Conservation (phyloP, 2,329 filamentous ascomycete species). For the Pezicula neosporulosa region DNA sequence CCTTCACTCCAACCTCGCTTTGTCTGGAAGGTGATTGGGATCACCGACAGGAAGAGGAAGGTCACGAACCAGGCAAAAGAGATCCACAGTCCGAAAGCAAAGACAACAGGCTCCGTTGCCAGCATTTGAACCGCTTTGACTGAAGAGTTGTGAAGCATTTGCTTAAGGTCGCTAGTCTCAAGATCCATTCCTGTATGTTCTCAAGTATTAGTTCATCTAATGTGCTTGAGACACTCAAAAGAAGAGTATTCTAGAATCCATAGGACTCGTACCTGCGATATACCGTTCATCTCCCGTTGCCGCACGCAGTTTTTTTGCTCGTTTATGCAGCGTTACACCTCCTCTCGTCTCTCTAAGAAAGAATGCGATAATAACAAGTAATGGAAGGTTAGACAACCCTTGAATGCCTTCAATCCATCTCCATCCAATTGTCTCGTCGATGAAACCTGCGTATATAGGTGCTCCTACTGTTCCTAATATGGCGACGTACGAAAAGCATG, state of each 20-base stretch:
- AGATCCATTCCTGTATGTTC: constrained; percentile 38
- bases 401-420: constrained; percentile 89
- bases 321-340: constrained; percentile 72
- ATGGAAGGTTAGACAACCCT: constrained; percentile 60
- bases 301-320: constrained; percentile 63
- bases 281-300: constrained; percentile 57
- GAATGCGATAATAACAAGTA: constrained; percentile 62
- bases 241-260: too few relatives aligned
- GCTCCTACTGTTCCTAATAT: constrained; percentile 71
- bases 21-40: constrained; percentile 74
- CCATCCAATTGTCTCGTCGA: constrained; percentile 63
- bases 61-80: constrained; percentile 85
- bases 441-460: constrained; percentile 59
- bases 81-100: constrained; percentile 85
- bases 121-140: constrained; percentile 71
- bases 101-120: constrained; percentile 72
- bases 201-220: too few relatives aligned
- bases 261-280: constrained; percentile 27
- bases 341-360: constrained; percentile 80
- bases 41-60: constrained; percentile 76
- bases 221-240: too few relatives aligned
- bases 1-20: constrained; percentile 59
- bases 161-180: constrained; percentile 47
- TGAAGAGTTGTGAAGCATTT: constrained; percentile 70
- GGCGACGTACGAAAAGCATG: constrained; percentile 73